Percentiles rank a stretch among this genome's conserved stretches.
Evolutionary conservation across 768 basidiomycete genomes (phyloP).

Genomic region (Cystobasidium ongulense): DNA sequence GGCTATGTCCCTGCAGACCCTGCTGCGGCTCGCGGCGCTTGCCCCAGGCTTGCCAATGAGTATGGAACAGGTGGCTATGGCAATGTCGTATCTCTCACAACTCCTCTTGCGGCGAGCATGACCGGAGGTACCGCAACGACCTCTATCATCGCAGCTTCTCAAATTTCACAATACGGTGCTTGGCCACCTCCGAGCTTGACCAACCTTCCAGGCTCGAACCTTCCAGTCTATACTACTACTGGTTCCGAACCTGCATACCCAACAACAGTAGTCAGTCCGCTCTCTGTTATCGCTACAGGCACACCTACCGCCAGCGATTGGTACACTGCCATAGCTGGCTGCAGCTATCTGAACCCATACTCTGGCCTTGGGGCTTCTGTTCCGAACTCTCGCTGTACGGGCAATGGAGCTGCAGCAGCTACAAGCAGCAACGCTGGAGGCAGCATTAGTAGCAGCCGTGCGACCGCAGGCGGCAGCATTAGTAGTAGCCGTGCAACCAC

Average conservation of each 20-base stretch:
- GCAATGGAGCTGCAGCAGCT: not conserved
- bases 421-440: not conserved
- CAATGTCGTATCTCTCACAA: not conserved
- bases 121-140: constrained; percentile 19
- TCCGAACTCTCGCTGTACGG: constrained; percentile 5
- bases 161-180: not conserved
- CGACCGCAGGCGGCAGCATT: not conserved
- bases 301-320: not conserved
- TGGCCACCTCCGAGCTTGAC: constrained; percentile 26
- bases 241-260: constrained; percentile 14
- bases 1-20: constrained; percentile 28
- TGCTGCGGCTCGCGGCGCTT: constrained; percentile 6
- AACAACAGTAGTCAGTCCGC: not conserved
- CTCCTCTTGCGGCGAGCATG: not conserved
- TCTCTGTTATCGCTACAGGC: not conserved
- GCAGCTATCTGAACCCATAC: constrained; percentile 27
- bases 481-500: not conserved
- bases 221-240: constrained; percentile 18
- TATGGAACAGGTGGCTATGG: not conserved
- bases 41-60: not conserved
- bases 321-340: constrained; percentile 29
- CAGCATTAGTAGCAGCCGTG: not conserved
- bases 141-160: constrained; percentile 12
- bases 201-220: constrained; percentile 2
- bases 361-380: constrained; percentile 19